Percentiles rank a stretch among this genome's conserved stretches.
These are phyloP conservation scores for Thalassiosira mediterranea DNA, from an alignment of 352 stramenopile species.

Conservation along the genomic window DNA sequence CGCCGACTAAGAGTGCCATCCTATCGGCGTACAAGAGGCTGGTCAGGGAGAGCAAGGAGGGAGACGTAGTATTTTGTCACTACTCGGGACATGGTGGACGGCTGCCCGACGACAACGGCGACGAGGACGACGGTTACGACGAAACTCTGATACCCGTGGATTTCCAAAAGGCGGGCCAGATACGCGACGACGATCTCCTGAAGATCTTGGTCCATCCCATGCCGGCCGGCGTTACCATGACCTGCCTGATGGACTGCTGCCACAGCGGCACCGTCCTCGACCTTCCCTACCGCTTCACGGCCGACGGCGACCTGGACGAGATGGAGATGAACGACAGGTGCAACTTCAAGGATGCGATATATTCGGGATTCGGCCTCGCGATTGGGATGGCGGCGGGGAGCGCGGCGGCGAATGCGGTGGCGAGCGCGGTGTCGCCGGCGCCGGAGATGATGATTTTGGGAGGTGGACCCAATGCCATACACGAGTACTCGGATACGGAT, in stretches of 20 bases:
- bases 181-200: conserved; percentile 76
- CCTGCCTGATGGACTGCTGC: conserved; percentile 83
- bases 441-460: conserved; percentile 48
- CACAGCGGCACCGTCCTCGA: conserved; percentile 83
- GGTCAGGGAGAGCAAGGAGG: conserved; percentile 19
- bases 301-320: conserved; percentile 38
- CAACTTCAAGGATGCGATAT: conserved; percentile 42
- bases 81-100: conserved; percentile 80
- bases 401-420: conserved; percentile 14
- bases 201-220: conserved; percentile 55
- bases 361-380: conserved; percentile 17
- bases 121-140: conserved; percentile 65
- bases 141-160: conserved; percentile 76
- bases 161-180: conserved; percentile 70
- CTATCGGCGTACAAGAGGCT: conserved; percentile 55
- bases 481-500: conserved; percentile 47
- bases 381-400: conserved; percentile 11
- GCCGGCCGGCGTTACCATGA: conserved; percentile 51
- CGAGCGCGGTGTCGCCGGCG: not conserved
- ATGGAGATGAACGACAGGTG: conserved; percentile 50
- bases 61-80: conserved; percentile 77
- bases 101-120: conserved; percentile 52
- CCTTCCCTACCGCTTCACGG: conserved; percentile 80
- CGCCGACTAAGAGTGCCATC: conserved; percentile 57
- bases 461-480: conserved; percentile 51